Base-by-base conservation (phyloP, 208 protist species). In the Acanthamoeba triangularis region DNA sequence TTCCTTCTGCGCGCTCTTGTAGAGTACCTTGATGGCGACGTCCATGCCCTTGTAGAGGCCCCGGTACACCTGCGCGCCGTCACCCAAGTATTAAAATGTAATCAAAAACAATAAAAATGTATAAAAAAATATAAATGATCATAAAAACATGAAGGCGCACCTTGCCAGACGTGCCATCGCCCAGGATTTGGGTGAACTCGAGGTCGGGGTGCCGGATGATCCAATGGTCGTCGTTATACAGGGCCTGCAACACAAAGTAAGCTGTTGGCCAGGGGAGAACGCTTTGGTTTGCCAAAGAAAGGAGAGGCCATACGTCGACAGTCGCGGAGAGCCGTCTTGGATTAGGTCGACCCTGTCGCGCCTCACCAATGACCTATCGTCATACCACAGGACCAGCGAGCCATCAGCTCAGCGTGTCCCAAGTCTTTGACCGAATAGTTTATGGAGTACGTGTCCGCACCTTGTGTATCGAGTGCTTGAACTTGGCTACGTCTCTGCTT, bases 11-110 rank as follows among this genome's bases (percentile, higher is more conserved):
- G 20, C 25, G 49, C 30, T 67, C 33, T 85, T 44, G 67, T 94
- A 95, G 49, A 96, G 72, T 41, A 97, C 94, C 90, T 97, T 97
- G 47, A 97, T 97, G 14, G 96, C 96, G 63, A 97, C 95, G n/a
- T 96, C 95, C 74, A 95, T 96, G 37, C 59, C 44, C 52, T 94
- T 96, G 72, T 95, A 96, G 6, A 97, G 52, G 76, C 96, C 96
- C 16, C 85, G 49, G 85, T 92, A 92, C 25, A 92, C 85, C 78
- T 87, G 78, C 18, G 10, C 44, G 37, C 37, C 37, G 37, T 41
- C 37, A 3, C 37, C 37, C 37, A 41, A 41, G 37, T 41, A 3
- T 41, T 3, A 41, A 41, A 41, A n/a, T n/a, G n/a, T n/a, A n/a
- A n/a, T n/a, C n/a, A n/a, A n/a, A n/a, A n/a, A n/a, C n/a, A n/a